Conservation (phyloP, 306 rosid species). For the Fragaria nilgerrensis region DNA sequence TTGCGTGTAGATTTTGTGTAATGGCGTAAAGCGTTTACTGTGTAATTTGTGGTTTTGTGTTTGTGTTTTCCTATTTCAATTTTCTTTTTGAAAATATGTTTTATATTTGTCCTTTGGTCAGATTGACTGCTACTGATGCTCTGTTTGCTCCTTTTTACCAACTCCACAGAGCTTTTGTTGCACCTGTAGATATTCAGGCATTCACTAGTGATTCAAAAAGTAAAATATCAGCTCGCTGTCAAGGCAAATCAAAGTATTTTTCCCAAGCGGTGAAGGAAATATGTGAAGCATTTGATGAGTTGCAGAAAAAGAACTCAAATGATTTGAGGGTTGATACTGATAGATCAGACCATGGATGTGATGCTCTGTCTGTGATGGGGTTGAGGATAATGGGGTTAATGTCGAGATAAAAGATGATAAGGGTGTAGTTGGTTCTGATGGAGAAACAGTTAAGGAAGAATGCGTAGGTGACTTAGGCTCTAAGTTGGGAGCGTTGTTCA, state of each 20-base stretch:
- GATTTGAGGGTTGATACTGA: constrained; percentile 58
- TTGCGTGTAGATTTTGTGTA: neutral
- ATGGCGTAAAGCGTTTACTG: neutral
- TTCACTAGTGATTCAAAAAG: constrained; percentile 71
- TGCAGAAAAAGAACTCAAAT: constrained; percentile 54
- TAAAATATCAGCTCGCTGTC: constrained; percentile 69
- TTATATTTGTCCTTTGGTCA: neutral
- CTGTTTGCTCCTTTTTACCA: constrained; percentile 25
- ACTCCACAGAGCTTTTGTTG: constrained; percentile 85
- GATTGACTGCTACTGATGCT: constrained; percentile 11
- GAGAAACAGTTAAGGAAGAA: constrained; percentile 34
- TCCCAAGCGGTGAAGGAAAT: constrained; percentile 93
- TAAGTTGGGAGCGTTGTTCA: constrained; percentile 57
- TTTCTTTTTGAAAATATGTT: neutral
- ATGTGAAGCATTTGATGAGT: constrained; percentile 77
- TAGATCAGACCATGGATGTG: constrained; percentile 57
- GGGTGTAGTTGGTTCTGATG: constrained; percentile 38
- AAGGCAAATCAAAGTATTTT: constrained; percentile 70
- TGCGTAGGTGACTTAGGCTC: constrained; percentile 35
- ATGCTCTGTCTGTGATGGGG: constrained; percentile 58
- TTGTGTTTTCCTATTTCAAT: neutral
- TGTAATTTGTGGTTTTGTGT: neutral
- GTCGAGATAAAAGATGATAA: constrained; percentile 46
- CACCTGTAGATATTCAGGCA: constrained; percentile 83
- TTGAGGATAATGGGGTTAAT: constrained; percentile 36